Percentiles rank a stretch among this genome's conserved stretches.
Conservation (phyloP, 2,329 filamentous ascomycete species). For the Fusarium compactum region DNA sequence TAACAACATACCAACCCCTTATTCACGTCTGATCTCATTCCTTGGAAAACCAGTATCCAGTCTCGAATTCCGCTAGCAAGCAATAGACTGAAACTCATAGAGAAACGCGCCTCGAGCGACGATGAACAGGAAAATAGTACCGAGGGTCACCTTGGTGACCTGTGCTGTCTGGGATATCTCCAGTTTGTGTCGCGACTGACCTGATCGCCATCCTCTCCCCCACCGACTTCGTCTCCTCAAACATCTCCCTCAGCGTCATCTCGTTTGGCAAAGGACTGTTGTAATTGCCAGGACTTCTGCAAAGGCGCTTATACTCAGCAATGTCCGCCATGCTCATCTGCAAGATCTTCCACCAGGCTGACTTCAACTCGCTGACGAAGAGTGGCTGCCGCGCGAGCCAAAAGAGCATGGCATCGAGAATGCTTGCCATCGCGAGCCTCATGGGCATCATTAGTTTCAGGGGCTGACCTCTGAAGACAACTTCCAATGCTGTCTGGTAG, state of each 20-base stretch:
- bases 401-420: constrained; percentile 48
- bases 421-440: constrained; percentile 49
- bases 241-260: constrained; percentile 36
- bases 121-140: neutral
- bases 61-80: neutral
- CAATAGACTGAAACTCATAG: constrained; percentile 20
- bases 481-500: constrained; percentile 48
- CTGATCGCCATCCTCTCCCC: neutral
- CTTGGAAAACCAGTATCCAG: neutral
- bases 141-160: neutral
- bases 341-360: constrained; percentile 44
- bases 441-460: constrained; percentile 49
- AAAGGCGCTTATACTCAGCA: constrained; percentile 42
- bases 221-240: constrained; percentile 22
- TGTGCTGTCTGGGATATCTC: neutral
- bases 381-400: constrained; percentile 46
- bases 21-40: neutral
- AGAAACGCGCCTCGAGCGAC: constrained; percentile 35
- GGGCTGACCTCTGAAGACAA: constrained; percentile 43
- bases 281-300: constrained; percentile 19
- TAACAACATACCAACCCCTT: neutral
- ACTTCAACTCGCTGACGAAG: constrained; percentile 42
- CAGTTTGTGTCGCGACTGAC: neutral
- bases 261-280: constrained; percentile 36
- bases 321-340: constrained; percentile 47